Percentiles rank a stretch among this genome's conserved stretches.
These are phyloP conservation scores for Aspergillus alliaceus DNA, from an alignment of 2,329 filamentous ascomycete genomes.

Conservation along the genomic window DNA sequence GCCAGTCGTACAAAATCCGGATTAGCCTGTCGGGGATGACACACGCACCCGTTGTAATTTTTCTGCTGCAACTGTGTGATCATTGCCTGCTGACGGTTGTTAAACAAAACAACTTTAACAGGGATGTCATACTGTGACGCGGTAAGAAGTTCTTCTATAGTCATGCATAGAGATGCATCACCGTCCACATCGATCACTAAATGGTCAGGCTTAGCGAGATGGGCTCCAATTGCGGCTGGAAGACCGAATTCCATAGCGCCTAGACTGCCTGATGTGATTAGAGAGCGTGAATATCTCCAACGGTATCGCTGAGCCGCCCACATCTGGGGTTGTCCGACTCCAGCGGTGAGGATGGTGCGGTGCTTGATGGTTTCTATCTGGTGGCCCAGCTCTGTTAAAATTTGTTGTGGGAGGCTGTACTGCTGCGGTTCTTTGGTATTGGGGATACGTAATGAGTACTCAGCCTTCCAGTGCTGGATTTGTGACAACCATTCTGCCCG, in stretches of 20 bases:
- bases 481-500: slow-evolving; percentile 80
- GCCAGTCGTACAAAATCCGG: not conserved
- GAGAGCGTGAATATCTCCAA: slow-evolving; percentile 80
- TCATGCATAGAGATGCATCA: slow-evolving; percentile 76
- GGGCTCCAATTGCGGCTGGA: slow-evolving; percentile 87
- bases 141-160: not conserved
- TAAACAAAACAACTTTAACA: not conserved
- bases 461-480: slow-evolving; percentile 82
- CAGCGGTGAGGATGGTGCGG: slow-evolving; percentile 80
- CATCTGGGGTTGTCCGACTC: slow-evolving; percentile 97
- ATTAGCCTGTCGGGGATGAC: not conserved
- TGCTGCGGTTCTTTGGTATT: not conserved
- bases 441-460: slow-evolving; percentile 74
- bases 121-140: not conserved
- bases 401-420: slow-evolving; percentile 63
- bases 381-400: slow-evolving; percentile 82
- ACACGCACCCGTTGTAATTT: not conserved
- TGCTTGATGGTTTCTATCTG: slow-evolving; percentile 74
- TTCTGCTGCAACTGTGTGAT: not conserved
- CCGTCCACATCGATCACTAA: slow-evolving; percentile 93
- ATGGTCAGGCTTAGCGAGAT: slow-evolving; percentile 74
- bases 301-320: slow-evolving; percentile 93
- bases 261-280: slow-evolving; percentile 91
- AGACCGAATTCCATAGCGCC: slow-evolving; percentile 94
- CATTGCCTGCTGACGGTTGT: not conserved